Evolutionary conservation across 164 flowering plant genomes (phyloP), one percentile per base, ranked within the genome.

Genomic region (Santalum album): DNA sequence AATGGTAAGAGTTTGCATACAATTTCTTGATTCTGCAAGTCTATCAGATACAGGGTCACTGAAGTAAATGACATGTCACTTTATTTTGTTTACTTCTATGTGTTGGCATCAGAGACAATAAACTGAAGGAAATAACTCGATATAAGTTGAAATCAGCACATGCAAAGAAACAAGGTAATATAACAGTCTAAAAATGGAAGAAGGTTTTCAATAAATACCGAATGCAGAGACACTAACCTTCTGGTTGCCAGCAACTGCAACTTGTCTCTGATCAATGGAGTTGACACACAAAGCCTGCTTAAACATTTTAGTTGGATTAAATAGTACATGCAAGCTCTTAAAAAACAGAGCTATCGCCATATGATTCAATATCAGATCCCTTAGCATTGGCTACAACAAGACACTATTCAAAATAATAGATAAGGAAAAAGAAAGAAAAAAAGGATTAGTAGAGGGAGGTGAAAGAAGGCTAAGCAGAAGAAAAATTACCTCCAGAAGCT

Each of bases 241-340:
- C 36, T 65, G 67, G 59, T 82, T 85, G 74, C 85, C 82, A 55
- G 99, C 85, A 72, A 87, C 48, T 53, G 95, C 97, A 68, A 75
- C 81, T 75, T 90, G 81, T 38, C 65, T 61, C 65, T 76, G 78
- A 72, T 87, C 70, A 51, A 73, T 57, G 60, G 96, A 81, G 71
- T 87, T 94, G 55, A 90, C 49, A 58, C 97, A 90, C 60, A 94
- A 60, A 26, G 90, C 95, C 99, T 92, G 84, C 63, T 29, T 48
- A 20, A 45, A 45, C 47, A 56, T 14, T 20, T 29, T 21, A 7
- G 25, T 45, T 29, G 24, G 22, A 54, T 3, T 17, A 44, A 15
- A 25, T 25, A 4, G 16, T 21, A 17, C 34, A 55, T 42, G 38
- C 20, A 49, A 20, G 23, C 22, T 20, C 43, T 22, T 20, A 21